Evolutionary conservation across 1,284 basidiomycete species (phyloP), one percentile per base, ranked within the genome.

Genomic region (Malassezia sympodialis): DNA sequence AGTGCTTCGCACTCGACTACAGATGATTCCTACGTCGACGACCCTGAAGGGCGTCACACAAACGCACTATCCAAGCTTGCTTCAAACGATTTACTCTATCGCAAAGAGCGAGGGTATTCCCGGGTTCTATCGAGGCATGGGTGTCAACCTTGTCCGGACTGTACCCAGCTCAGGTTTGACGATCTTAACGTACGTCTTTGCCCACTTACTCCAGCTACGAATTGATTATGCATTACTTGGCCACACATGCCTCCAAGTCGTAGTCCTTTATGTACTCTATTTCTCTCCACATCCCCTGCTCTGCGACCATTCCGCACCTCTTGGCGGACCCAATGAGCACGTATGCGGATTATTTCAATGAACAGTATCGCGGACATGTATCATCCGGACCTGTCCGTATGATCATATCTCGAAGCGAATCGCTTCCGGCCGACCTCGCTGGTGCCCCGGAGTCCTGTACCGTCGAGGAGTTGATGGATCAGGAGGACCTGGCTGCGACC

Each of bases 121-220:
- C 4, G 72, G 72, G 1, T 73, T 72, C 37, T 73, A 73, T 49
- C 66, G 62, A 21, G 72, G 72, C 10, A 71, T 73, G 67, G 58
- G 61, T 7, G 70, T 73, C 15, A 73, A 73, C 31, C 55, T 73
- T 28, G 57, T 73, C 2, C 47, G 72, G 10, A 73, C 72, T 1
- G 67, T 73, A 3, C 72, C 72, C 10, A 67, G 60, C 45, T 68
- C 66, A 14, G 72, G 70, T 0, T 32, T 73, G 35, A 73, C 72
- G 3, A 69, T 73, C 30, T 47, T 73, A 27, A 73, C 72, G 60
- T 63, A 41, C 37, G 45, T 43, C 15, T 27, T 24, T 37, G 17
- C 27, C 34, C 15, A 41, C 19, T 19, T 32, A n/a, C 21, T 12
- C 30, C 43, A 60, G 58, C 15, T 72, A 72, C 52, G 70, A 73